Conservation (phyloP, 495 filamentous ascomycete genomes). For the Penicillium odoratum region DNA sequence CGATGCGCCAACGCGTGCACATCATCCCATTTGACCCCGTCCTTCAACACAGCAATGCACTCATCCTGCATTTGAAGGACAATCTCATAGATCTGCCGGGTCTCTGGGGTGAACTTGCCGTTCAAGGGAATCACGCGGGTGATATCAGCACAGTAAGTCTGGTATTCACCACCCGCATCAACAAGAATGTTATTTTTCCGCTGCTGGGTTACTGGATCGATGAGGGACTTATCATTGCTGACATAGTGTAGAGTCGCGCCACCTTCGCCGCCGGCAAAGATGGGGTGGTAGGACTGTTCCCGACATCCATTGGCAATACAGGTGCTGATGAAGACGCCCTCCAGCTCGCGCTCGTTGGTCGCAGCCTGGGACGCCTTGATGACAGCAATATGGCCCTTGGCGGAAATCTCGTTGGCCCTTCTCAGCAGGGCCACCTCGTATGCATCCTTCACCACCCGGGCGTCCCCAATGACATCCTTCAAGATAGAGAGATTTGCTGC, state of each 20-base stretch:
- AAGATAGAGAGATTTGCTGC: constrained; percentile 60
- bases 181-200: constrained; percentile 75
- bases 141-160: constrained; percentile 82
- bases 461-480: constrained; percentile 74
- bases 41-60: constrained; percentile 71
- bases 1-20: constrained; percentile 77
- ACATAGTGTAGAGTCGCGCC: constrained; percentile 89
- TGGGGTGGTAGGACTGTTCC: constrained; percentile 81
- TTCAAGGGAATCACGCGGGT: constrained; percentile 85
- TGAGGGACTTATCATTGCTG: constrained; percentile 67
- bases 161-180: constrained; percentile 81
- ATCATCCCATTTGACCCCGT: constrained; percentile 80
- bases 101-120: constrained; percentile 72
- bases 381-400: constrained; percentile 71
- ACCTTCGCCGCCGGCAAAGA: constrained; percentile 73
- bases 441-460: constrained; percentile 76
- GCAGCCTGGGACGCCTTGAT: constrained; percentile 64
- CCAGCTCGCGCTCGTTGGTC: constrained; percentile 78
- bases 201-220: constrained; percentile 34
- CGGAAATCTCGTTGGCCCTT: constrained; percentile 79
- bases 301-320: constrained; percentile 73
- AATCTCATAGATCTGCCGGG: constrained; percentile 77
- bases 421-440: constrained; percentile 82
- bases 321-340: constrained; percentile 72
- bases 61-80: constrained; percentile 82